Conservation (phyloP, 805 yeast genomes). For the Blastobotrys robertii region DNA sequence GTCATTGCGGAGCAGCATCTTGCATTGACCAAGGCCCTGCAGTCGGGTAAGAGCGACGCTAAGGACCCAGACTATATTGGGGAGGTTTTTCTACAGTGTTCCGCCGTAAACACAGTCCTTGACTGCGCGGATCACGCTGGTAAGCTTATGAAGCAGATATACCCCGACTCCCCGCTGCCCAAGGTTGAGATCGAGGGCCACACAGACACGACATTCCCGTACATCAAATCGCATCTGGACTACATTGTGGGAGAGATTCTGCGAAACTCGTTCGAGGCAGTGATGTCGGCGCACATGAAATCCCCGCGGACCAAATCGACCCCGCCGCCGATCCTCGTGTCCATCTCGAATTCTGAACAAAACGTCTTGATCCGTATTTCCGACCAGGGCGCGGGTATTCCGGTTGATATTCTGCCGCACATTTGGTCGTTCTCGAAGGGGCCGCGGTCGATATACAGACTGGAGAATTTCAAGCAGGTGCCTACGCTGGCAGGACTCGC, state of each 20-base stretch:
- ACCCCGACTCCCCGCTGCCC: constrained; percentile 46
- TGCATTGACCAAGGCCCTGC: constrained; percentile 59
- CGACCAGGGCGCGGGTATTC: constrained; percentile 87
- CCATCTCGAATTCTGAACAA: constrained; percentile 56
- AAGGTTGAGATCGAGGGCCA: constrained; percentile 70
- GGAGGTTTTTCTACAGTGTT: constrained; percentile 73
- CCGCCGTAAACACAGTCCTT: constrained; percentile 57
- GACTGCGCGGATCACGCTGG: constrained; percentile 45
- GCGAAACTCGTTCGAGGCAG: constrained; percentile 77
- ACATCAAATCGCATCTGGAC: constrained; percentile 76
- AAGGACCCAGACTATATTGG: constrained; percentile 37
- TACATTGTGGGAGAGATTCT: constrained; percentile 81
- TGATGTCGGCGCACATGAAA: constrained; percentile 40
- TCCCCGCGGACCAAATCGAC: constrained; percentile 34
- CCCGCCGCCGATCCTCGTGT: constrained; percentile 54
- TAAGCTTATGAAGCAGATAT: constrained; percentile 32
- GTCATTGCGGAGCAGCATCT: constrained; percentile 88
- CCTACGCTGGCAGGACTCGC: constrained; percentile 25
- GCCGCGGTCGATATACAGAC: constrained; percentile 19
- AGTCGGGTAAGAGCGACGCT: constrained; percentile 35
- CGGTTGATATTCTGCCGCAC: constrained; percentile 44
- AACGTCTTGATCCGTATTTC: constrained; percentile 68
- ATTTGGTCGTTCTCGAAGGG: constrained; percentile 76
- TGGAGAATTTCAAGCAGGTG: constrained; percentile 22
- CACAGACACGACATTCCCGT: constrained; percentile 57